phyloP scores from a whole-genome alignment of 2,329 filamentous ascomycete species.

The Microdochium trichocladiopsis region DNA sequence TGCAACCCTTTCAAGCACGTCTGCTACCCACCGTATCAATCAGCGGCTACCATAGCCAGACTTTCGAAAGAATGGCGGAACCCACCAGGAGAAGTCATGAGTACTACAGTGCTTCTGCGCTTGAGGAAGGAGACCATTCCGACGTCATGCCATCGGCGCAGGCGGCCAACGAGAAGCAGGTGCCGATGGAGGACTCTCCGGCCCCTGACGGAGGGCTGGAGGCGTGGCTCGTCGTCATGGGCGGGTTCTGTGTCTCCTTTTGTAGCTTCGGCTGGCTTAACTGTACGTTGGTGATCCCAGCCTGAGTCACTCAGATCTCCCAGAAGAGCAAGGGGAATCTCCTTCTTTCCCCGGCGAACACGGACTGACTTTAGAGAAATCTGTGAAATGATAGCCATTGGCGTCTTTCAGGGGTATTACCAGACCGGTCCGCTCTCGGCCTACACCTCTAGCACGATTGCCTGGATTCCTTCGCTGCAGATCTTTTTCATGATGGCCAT shows the following conservation, averaged over 20 bases:
- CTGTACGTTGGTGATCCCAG: constrained; percentile 29
- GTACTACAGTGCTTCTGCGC: not conserved
- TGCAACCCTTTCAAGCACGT: no score
- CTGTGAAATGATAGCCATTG: constrained; percentile 18
- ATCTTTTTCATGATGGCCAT: constrained; percentile 33
- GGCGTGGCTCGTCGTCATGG: constrained; percentile 16
- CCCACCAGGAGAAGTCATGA: no score
- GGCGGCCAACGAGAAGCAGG: not conserved
- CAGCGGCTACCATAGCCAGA: no score
- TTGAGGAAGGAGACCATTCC: not conserved
- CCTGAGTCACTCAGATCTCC: constrained; percentile 23
- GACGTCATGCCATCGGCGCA: not conserved
- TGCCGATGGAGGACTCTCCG: not conserved
- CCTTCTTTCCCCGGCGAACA: no score
- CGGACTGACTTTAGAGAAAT: not conserved
- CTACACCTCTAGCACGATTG: constrained; percentile 42
- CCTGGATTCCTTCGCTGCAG: constrained; percentile 54
- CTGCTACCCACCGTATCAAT: no score
- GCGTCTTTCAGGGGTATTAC: constrained; percentile 55
- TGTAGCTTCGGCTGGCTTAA: constrained; percentile 38
- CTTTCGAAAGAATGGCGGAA: no score
- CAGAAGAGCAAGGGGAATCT: no score
- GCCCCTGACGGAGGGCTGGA: constrained; percentile 11
- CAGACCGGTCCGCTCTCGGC: constrained; percentile 35
- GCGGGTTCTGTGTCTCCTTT: constrained; percentile 26